Evolutionary conservation across 2,329 filamentous ascomycete genomes (phyloP).

Genomic region (Aaosphaeria pasadenensis): DNA sequence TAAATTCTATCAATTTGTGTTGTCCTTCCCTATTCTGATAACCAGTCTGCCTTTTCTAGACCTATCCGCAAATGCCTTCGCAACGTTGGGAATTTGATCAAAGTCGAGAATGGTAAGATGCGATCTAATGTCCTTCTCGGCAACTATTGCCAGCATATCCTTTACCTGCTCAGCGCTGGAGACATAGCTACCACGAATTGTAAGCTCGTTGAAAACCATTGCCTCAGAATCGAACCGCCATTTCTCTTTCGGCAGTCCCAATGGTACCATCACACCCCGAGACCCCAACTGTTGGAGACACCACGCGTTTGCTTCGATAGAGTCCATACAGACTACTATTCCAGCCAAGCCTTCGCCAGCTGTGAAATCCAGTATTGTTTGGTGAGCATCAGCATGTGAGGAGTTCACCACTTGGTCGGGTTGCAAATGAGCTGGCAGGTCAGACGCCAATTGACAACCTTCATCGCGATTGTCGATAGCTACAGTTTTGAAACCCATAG

Average conservation of each 20-base stretch:
- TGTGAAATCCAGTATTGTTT: slow-evolving; percentile 12
- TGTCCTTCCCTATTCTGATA: slow-evolving; percentile 8
- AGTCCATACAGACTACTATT: slow-evolving; percentile 25
- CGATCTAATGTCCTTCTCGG: slow-evolving; percentile 14
- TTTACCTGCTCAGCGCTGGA: slow-evolving; percentile 20
- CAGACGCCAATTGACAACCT: slow-evolving; percentile 14
- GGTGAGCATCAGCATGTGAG: not conserved
- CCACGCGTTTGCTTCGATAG: slow-evolving; percentile 19
- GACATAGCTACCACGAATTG: slow-evolving; percentile 23
- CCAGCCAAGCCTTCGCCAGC: slow-evolving; percentile 19
- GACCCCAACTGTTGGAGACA: slow-evolving; percentile 20
- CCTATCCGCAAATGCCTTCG: slow-evolving; percentile 14
- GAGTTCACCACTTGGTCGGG: not conserved
- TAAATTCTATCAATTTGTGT: slow-evolving; percentile 2
- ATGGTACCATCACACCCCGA: slow-evolving; percentile 19
- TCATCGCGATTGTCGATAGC: slow-evolving; percentile 24
- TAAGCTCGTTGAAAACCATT: slow-evolving; percentile 21
- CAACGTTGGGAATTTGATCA: slow-evolving; percentile 16
- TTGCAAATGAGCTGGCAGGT: not conserved
- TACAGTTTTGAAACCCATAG: slow-evolving; percentile 18
- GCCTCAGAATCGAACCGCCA: slow-evolving; percentile 24
- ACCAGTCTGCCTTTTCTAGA: slow-evolving; percentile 23
- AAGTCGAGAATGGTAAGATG: slow-evolving; percentile 19
- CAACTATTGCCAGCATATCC: slow-evolving; percentile 20
- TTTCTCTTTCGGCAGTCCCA: slow-evolving; percentile 21